Conservation (phyloP, 441 rosid genomes). For the Omphalea diandra region DNA sequence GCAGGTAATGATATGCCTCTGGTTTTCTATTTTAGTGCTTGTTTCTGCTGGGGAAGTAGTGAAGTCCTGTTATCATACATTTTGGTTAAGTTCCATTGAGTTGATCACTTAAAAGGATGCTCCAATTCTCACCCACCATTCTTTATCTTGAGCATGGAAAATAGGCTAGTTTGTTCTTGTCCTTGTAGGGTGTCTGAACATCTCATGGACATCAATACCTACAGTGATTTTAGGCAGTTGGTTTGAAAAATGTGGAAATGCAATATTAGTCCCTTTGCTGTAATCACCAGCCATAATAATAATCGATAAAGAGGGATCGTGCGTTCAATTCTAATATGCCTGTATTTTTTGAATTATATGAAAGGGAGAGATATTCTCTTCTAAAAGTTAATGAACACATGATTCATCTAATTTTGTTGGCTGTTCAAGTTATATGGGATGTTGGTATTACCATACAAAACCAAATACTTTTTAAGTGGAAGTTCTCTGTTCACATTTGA, state of each 20-base stretch:
- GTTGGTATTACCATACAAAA: neutral
- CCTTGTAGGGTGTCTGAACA: neutral
- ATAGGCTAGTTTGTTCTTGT: neutral
- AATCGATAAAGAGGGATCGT: neutral
- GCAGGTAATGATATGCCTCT: conserved; percentile 55
- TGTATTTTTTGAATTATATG: neutral
- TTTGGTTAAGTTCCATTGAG: neutral
- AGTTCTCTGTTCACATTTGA: neutral
- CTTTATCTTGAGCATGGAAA: neutral
- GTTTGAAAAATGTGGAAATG: no score
- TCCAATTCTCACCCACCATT: neutral
- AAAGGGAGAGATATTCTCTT: no score
- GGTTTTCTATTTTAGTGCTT: neutral
- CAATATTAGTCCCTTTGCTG: neutral
- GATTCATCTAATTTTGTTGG: neutral
- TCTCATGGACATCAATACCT: neutral
- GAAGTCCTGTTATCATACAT: neutral
- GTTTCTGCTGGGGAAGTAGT: neutral
- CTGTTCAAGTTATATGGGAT: neutral
- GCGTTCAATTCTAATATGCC: neutral
- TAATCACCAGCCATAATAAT: neutral
- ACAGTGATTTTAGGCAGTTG: neutral
- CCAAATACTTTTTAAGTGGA: neutral
- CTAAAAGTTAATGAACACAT: neutral
- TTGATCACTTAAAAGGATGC: neutral